phyloP scores from a whole-genome alignment of 768 basidiomycete species.

The Tricholoma terreum region DNA sequence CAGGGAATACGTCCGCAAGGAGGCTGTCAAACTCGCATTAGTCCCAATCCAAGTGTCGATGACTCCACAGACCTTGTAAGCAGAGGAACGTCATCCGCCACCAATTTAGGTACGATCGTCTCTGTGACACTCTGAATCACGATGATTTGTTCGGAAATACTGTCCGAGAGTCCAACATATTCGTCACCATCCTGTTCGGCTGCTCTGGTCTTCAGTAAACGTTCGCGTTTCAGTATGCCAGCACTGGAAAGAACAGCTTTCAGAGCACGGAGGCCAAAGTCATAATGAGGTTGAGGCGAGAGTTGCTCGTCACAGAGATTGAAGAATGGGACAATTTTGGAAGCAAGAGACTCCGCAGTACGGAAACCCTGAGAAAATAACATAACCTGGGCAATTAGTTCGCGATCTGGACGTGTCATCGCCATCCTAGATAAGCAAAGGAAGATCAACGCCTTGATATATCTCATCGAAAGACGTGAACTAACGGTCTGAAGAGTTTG shows the following conservation, averaged over 20 bases:
- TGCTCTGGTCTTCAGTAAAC: slow-evolving; percentile 53
- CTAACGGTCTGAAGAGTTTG: slow-evolving; percentile 90
- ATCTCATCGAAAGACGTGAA: slow-evolving; percentile 11
- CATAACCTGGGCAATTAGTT: slow-evolving; percentile 99
- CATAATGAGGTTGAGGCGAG: slow-evolving; percentile 96
- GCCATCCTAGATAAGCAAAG: slow-evolving; percentile 68
- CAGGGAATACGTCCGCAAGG: slow-evolving; percentile 96
- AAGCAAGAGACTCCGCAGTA: slow-evolving; percentile 94
- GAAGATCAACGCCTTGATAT: slow-evolving; percentile 7
- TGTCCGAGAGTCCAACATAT: slow-evolving; percentile 61
- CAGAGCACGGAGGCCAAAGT: slow-evolving; percentile 95
- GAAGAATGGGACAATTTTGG: slow-evolving; percentile 99
- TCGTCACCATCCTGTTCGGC: slow-evolving; percentile 39
- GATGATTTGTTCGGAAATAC: slow-evolving; percentile 88
- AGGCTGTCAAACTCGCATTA: slow-evolving; percentile 49
- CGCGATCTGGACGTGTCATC: slow-evolving; percentile 97
- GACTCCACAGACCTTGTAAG: slow-evolving; percentile 67
- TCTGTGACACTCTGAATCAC: slow-evolving; percentile 98
- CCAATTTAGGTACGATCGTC: slow-evolving; percentile 96
- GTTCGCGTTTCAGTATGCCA: slow-evolving; percentile 94
- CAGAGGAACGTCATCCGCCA: slow-evolving; percentile 94
- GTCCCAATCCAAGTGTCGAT: not conserved
- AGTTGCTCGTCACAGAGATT: slow-evolving; percentile 97
- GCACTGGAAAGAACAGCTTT: slow-evolving; percentile 97
- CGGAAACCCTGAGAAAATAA: slow-evolving; percentile 99